phyloP scores from a whole-genome alignment of 1,284 basidiomycete species.

The Ceratobasidium sp. region DNA sequence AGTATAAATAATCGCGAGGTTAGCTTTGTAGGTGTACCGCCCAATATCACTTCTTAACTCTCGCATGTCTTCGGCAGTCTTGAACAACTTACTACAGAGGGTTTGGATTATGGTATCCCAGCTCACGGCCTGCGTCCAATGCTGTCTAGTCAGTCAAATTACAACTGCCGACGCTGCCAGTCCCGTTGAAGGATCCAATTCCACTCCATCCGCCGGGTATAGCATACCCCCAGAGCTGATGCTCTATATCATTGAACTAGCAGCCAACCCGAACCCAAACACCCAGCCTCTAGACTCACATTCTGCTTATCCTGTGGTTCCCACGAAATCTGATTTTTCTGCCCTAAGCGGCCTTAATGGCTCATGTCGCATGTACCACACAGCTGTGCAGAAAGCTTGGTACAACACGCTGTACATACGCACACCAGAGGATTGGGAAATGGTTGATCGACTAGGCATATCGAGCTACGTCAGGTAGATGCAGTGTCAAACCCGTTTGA shows the following conservation, averaged over 20 bases:
- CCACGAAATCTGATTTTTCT: background rate
- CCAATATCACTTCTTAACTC: no score
- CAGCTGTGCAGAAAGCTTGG: conserved; percentile 19
- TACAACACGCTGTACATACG: conserved; percentile 9
- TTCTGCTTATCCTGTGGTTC: background rate
- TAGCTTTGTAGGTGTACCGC: no score
- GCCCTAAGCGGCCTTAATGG: background rate
- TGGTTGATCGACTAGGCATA: background rate
- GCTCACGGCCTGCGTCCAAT: no score
- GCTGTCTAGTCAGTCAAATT: no score
- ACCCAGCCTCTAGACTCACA: conserved; percentile 2
- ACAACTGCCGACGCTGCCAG: no score
- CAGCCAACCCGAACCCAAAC: background rate
- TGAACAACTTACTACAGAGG: no score
- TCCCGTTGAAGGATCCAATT: no score
- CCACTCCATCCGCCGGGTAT: background rate
- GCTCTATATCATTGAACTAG: conserved; percentile 2
- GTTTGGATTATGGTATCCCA: no score
- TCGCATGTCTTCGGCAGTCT: no score
- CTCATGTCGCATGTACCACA: conserved; percentile 8
- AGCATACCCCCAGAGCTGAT: conserved; percentile 7
- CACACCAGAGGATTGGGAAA: background rate
- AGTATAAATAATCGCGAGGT: no score
- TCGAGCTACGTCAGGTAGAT: background rate
- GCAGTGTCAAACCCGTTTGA: background rate